Evolutionary conservation across 169 alveolate species (phyloP).

Genomic region (Plasmodium fragile): DNA sequence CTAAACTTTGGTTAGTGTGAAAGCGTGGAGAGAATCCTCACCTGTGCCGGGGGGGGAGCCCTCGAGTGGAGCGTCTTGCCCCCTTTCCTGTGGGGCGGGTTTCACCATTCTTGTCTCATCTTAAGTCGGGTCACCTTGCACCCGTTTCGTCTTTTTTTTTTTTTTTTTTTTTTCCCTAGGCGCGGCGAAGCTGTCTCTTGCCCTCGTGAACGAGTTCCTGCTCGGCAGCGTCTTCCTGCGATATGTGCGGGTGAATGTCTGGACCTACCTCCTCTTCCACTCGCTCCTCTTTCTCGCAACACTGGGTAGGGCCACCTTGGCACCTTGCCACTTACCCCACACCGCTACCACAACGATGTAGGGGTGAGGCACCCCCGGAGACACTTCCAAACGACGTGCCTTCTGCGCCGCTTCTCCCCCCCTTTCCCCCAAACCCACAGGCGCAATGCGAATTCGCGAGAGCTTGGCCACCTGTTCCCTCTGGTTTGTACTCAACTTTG

Average conservation of each 20-base stretch:
- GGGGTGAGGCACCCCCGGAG: background rate
- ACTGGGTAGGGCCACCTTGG: background rate
- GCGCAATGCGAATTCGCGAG: slow-evolving; percentile 6
- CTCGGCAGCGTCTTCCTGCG: slow-evolving; percentile 27
- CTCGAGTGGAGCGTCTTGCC: background rate
- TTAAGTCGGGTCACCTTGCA: background rate
- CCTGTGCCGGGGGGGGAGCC: background rate
- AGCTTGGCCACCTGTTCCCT: slow-evolving; percentile 17
- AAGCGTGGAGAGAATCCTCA: background rate
- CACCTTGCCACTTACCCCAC: background rate
- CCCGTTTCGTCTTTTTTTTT: background rate
- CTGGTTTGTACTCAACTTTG: slow-evolving; percentile 1
- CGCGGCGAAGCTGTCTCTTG: slow-evolving; percentile 29
- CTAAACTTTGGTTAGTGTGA: slow-evolving; percentile 12
- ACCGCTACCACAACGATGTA: background rate
- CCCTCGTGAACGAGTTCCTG: slow-evolving; percentile 25
- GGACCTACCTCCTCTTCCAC: slow-evolving; percentile 10
- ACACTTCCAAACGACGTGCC: background rate
- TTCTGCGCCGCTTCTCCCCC: slow-evolving; percentile 8
- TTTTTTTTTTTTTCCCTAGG: background rate
- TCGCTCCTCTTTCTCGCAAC: background rate
- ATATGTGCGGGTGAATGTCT: background rate
- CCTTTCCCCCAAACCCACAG: background rate
- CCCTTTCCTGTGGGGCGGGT: background rate
- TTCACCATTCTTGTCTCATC: too few species aligned